phyloP scores from a whole-genome alignment of 192 early-diverging fungal species.

The Coemansia sp. region DNA sequence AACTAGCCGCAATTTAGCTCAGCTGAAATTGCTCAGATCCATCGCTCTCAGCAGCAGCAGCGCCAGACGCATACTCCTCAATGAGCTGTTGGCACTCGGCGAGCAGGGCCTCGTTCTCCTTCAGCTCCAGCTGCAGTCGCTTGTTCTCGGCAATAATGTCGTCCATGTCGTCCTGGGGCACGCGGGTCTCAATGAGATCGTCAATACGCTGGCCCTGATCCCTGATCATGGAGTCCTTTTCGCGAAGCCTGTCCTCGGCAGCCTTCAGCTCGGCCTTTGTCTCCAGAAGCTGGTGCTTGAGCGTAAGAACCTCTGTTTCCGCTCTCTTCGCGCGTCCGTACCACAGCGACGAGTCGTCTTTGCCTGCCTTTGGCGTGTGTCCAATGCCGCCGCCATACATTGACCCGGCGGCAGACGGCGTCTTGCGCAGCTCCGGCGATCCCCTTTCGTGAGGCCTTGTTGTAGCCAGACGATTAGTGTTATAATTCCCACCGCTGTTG shows the following conservation, averaged over 20 bases:
- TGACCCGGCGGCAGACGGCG: background rate
- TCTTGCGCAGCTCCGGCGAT: slow-evolving; percentile 5
- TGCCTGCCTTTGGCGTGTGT: slow-evolving; percentile 7
- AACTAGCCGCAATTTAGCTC: background rate
- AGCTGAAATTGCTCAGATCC: slow-evolving; percentile 11
- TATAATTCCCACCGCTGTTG: slow-evolving; percentile 2
- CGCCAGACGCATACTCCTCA: slow-evolving; percentile 42
- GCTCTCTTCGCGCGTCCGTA: slow-evolving; percentile 17
- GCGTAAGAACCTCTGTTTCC: slow-evolving; percentile 40
- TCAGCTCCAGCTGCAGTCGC: slow-evolving; percentile 30
- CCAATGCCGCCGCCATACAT: background rate
- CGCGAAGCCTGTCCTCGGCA: slow-evolving; percentile 41
- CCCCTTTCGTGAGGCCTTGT: background rate
- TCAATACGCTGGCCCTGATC: slow-evolving; percentile 45
- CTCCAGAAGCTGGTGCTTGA: slow-evolving; percentile 51
- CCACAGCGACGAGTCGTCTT: slow-evolving; percentile 8
- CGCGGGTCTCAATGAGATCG: slow-evolving; percentile 51
- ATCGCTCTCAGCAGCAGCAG: slow-evolving; percentile 19
- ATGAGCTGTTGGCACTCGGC: slow-evolving; percentile 50
- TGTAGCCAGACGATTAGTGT: background rate
- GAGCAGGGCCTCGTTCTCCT: slow-evolving; percentile 42
- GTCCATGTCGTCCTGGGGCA: slow-evolving; percentile 50
- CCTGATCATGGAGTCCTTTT: slow-evolving; percentile 47
- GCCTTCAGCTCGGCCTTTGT: slow-evolving; percentile 50
- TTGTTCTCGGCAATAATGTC: slow-evolving; percentile 42